Evolutionary conservation across 352 stramenopile species (phyloP).

Genomic region (Phytopythium sindhum): DNA sequence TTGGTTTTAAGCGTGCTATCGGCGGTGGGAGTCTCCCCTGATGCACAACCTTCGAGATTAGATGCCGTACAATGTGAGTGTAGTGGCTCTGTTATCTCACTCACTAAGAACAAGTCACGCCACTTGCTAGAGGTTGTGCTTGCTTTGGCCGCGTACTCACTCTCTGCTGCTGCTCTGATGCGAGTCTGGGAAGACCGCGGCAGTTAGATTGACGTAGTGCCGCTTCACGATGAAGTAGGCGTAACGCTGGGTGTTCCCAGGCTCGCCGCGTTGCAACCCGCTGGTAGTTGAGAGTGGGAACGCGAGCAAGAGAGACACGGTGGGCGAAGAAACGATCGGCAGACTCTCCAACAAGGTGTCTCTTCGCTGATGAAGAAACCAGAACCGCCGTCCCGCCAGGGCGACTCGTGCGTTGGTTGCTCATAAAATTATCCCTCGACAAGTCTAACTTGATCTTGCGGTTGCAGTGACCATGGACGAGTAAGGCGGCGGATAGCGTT

Average conservation of each 20-base stretch:
- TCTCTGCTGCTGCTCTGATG: too few relatives aligned
- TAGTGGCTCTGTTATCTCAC: too few relatives aligned
- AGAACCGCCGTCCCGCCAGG: not conserved
- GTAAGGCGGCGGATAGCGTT: not conserved
- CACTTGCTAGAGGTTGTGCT: too few relatives aligned
- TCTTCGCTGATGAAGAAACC: not conserved
- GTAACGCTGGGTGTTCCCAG: not conserved
- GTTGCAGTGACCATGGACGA: not conserved
- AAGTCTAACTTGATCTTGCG: not conserved
- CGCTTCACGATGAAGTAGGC: not conserved
- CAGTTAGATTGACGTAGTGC: not conserved
- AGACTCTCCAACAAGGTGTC: constrained; percentile 1
- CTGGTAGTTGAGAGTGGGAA: not conserved
- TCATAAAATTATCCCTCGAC: too few relatives aligned
- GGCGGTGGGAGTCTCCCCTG: not conserved
- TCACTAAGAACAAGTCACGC: too few relatives aligned
- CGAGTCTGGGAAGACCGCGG: not conserved
- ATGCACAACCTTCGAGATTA: not conserved
- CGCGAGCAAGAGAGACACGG: not conserved
- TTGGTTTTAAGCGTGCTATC: not conserved
- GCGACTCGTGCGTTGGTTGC: not conserved
- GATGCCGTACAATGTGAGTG: too few relatives aligned
- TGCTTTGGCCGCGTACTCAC: too few relatives aligned
- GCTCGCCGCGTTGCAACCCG: not conserved
- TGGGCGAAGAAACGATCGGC: not conserved